Base-by-base conservation (phyloP, 2,329 filamentous ascomycete genomes). In the Monosporascus sp. region DNA sequence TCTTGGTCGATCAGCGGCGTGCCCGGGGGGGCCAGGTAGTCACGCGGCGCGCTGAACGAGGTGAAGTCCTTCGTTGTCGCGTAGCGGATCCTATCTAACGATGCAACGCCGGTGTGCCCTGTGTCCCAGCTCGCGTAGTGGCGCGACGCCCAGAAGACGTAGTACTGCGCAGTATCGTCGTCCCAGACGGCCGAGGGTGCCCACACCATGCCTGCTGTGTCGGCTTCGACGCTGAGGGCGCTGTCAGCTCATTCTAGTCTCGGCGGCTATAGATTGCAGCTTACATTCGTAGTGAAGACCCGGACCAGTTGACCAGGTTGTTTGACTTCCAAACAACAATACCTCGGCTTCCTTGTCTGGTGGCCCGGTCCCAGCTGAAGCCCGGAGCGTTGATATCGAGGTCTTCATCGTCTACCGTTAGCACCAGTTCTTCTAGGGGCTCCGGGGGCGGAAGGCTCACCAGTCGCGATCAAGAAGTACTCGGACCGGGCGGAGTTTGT, bases 31-130 rank as follows among this genome's bases (percentile, higher is more conserved):
- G 74, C 70, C 51, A 74, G 62, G 59, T 79, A 78, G 49, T 77
- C 72, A 37, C 66, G 54, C 0, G 78, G 73, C 1, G 67, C 54
- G 48, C 69, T 71, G 59, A 81, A 81, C 1, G 70, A 74, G 44
- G 68, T 62, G 54, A 81, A 81, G 61, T 81, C 77, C 17, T 61
- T 68, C 1, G 78, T 81, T 15, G 76, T 73, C 3, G 78, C 73
- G 56, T 77, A 78, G 25, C 78, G 74, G 50, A 80, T 79, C 6
- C 66, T 61, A 49, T 72, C 72, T 0, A 71, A 62, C 7, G 59
- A 67, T 0, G 75, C 69, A 0, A 59, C 57, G 3, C 77, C 77
- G 0, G 70, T 74, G 55, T 81, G 78, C 0, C 62, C 56, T 0
- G 72, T 60, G 53, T 81, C 78, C 17, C 65, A 68, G 2, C 68